These are phyloP conservation scores for Zoysia japonica DNA, from an alignment of 176 grass and related monocot species.

Conservation along the genomic window DNA sequence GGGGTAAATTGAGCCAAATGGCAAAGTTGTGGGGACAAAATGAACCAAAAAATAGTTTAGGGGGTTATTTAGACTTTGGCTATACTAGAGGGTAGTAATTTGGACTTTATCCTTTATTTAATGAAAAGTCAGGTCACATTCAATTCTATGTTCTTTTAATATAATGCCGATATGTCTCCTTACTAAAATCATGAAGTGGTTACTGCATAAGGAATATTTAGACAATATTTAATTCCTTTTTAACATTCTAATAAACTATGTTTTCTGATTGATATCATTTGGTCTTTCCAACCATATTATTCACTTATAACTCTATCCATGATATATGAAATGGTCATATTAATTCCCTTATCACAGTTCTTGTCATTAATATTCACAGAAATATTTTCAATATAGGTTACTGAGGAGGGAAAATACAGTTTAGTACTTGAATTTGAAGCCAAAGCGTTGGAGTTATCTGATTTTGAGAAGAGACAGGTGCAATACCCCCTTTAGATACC, in stretches of 20 bases:
- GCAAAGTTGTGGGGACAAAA: too few relatives aligned
- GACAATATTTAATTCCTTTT: not conserved
- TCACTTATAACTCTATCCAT: not conserved
- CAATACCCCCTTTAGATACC: constrained; percentile 17
- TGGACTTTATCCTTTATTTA: too few relatives aligned
- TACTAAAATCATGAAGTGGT: constrained; percentile 1
- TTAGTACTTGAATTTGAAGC: constrained; percentile 52
- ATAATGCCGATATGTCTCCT: constrained; percentile 15
- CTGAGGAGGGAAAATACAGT: constrained; percentile 52
- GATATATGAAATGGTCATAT: constrained; percentile 1
- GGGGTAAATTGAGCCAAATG: too few relatives aligned
- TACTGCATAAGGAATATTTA: constrained; percentile 4
- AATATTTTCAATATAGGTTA: constrained; percentile 43
- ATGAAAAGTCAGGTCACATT: too few relatives aligned
- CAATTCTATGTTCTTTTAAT: not conserved
- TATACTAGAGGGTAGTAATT: too few relatives aligned
- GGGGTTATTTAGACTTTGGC: too few relatives aligned
- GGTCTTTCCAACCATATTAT: constrained; percentile 5
- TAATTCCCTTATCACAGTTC: constrained; percentile 4
- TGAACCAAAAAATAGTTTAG: too few relatives aligned
- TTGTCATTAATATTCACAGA: constrained; percentile 12
- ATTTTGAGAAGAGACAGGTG: constrained; percentile 74
- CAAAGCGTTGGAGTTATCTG: constrained; percentile 52
- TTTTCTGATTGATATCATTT: constrained; percentile 19
- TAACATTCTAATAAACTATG: not conserved